A percentile compares a stretch with the other conserved stretches of the same genome.
Evolutionary conservation across 1,284 basidiomycete genomes (phyloP).

Genomic region (Malassezia equina): DNA sequence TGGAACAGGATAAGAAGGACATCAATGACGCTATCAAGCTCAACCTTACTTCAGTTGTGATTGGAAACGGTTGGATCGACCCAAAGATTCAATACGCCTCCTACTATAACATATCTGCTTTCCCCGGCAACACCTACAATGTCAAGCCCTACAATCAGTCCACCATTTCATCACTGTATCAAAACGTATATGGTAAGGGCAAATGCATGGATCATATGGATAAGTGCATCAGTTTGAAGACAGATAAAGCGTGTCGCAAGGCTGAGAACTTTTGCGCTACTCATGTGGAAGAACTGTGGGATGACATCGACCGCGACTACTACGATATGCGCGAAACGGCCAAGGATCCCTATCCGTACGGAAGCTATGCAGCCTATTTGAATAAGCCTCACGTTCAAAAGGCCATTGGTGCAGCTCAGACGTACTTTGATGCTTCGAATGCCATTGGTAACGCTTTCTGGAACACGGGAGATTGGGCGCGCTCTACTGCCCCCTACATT

Average conservation of each 20-base stretch:
- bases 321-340: constrained; percentile 28
- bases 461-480: constrained; percentile 24
- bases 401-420: constrained; percentile 30
- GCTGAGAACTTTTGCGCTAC: constrained; percentile 28
- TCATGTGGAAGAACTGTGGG: constrained; percentile 23
- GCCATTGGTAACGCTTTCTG: constrained; percentile 21
- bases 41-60: constrained; percentile 57
- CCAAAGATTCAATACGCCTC: constrained; percentile 28
- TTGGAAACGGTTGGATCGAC: constrained; percentile 51
- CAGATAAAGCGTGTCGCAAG: constrained; percentile 22
- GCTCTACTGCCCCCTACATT: constrained; percentile 19
- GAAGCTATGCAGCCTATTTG: constrained; percentile 27
- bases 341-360: constrained; percentile 31
- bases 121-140: constrained; percentile 28
- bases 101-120: constrained; percentile 29
- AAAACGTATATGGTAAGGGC: constrained; percentile 24
- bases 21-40: constrained; percentile 51
- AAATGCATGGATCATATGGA: constrained; percentile 29
- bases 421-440: constrained; percentile 23
- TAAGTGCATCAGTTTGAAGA: constrained; percentile 21
- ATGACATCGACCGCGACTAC: constrained; percentile 24
- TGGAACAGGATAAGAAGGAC: constrained; percentile 56
- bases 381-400: constrained; percentile 22
- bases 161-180: constrained; percentile 20
- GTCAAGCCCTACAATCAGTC: constrained; percentile 23